Conservation (phyloP, 176 grass and related monocot species). For the Lolium perenne region DNA sequence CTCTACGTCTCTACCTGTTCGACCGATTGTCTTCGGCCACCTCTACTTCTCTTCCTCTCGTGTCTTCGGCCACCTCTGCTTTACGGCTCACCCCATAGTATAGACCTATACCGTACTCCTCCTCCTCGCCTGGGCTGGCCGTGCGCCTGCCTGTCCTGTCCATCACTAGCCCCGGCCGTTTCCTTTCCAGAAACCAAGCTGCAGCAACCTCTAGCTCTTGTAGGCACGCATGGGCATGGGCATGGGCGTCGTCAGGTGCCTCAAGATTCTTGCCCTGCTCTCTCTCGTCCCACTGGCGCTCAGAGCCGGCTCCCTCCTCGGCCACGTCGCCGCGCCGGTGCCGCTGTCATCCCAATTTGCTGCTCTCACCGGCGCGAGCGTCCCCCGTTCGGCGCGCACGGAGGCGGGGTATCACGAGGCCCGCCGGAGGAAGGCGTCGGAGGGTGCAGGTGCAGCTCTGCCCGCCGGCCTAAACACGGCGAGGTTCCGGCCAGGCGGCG, state of each 20-base stretch:
- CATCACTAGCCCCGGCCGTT: neutral
- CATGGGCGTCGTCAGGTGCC: constrained; percentile 41
- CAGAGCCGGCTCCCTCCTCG: constrained; percentile 40
- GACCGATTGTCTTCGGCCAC: too few relatives aligned
- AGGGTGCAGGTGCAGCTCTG: neutral
- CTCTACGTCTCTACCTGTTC: neutral
- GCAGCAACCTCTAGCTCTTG: neutral
- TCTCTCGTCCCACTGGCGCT: constrained; percentile 47
- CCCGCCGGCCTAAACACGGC: neutral
- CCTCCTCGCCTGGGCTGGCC: neutral
- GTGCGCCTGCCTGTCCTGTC: neutral
- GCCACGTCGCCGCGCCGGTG: constrained; percentile 8
- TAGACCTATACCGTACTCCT: neutral
- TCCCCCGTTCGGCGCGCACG: neutral
- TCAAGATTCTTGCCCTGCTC: constrained; percentile 55
- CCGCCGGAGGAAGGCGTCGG: neutral
- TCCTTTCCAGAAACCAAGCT: neutral
- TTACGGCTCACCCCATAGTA: neutral
- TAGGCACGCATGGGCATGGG: neutral
- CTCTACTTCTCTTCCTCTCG: too few relatives aligned
- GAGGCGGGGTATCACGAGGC: neutral
- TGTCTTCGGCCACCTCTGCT: too few relatives aligned
- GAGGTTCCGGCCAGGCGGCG: constrained; percentile 7
- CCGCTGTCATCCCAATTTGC: neutral
- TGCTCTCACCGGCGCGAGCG: neutral